A percentile compares a stretch with the other conserved stretches of the same genome.
Evolutionary conservation across 306 rosid species (phyloP).

Genomic region (Prunus campanulata): DNA sequence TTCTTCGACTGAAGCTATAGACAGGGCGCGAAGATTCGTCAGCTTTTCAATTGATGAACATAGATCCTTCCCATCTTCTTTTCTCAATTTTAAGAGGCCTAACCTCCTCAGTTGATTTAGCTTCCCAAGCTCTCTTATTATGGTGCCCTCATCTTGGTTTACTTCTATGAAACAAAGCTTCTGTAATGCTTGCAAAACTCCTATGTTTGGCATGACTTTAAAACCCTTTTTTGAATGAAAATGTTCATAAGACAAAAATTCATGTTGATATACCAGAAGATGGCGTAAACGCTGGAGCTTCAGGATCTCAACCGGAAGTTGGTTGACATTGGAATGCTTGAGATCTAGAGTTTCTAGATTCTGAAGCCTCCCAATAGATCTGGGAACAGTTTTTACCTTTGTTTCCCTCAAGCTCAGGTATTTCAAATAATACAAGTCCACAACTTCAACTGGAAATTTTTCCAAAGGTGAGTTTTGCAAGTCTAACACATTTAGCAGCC

Average conservation of each 20-base stretch:
- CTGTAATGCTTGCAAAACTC: constrained; percentile 30
- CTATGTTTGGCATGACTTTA: constrained; percentile 22
- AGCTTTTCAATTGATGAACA: constrained; percentile 33
- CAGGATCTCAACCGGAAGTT: constrained; percentile 33
- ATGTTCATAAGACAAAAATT: constrained; percentile 5
- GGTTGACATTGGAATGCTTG: constrained; percentile 33
- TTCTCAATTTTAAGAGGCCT: constrained; percentile 30
- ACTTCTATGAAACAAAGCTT: constrained; percentile 43
- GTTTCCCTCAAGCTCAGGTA: constrained; percentile 42
- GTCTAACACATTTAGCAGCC: constrained; percentile 38
- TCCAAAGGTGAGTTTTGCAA: constrained; percentile 20
- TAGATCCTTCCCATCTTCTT: constrained; percentile 29
- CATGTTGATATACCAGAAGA: constrained; percentile 26
- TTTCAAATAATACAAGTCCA: constrained; percentile 18
- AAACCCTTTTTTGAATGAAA: constrained; percentile 26
- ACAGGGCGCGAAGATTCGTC: constrained; percentile 26
- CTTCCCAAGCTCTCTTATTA: constrained; percentile 35
- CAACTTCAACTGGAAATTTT: constrained; percentile 30
- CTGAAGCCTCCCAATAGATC: constrained; percentile 33
- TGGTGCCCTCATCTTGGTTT: constrained; percentile 3
- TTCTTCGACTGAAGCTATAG: constrained; percentile 26
- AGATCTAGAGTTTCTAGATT: constrained; percentile 41
- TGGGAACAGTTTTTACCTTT: constrained; percentile 28
- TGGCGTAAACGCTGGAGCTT: constrained; percentile 38
- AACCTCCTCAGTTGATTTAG: constrained; percentile 38